Percentiles rank a stretch among this genome's conserved stretches.
These are phyloP conservation scores for Neurospora tetrasperma DNA, from an alignment of 495 filamentous ascomycete species.

Conservation along the genomic window DNA sequence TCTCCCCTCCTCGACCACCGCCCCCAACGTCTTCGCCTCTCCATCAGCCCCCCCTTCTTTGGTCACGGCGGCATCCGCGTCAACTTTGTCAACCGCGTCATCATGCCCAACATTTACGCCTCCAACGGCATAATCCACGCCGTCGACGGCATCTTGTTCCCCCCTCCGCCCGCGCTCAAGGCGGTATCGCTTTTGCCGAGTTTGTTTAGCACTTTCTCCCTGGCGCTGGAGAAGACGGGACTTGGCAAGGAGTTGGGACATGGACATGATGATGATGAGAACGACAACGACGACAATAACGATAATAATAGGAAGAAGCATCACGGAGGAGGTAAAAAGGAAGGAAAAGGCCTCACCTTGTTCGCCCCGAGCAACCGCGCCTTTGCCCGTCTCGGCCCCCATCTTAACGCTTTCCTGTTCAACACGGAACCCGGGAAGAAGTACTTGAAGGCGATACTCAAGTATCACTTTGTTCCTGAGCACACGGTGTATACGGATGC, in stretches of 20 bases:
- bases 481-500: slow-evolving; percentile 77
- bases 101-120: slow-evolving; percentile 50
- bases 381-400: slow-evolving; percentile 58
- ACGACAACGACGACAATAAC: background rate
- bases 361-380: slow-evolving; percentile 72
- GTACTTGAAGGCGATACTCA: slow-evolving; percentile 61
- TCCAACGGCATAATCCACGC: slow-evolving; percentile 77
- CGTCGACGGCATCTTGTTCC: slow-evolving; percentile 59
- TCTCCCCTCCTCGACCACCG: slow-evolving; percentile 41
- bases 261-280: background rate
- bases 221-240: slow-evolving; percentile 61
- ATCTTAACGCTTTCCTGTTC: slow-evolving; percentile 70
- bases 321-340: background rate
- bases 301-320: background rate
- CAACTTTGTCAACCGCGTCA: slow-evolving; percentile 62
- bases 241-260: slow-evolving; percentile 28
- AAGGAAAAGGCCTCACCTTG: slow-evolving; percentile 43
- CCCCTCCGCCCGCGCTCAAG: slow-evolving; percentile 50
- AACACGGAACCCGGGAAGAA: slow-evolving; percentile 49
- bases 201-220: slow-evolving; percentile 65
- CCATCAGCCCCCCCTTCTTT: slow-evolving; percentile 35
- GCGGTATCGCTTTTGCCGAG: slow-evolving; percentile 58
- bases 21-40: slow-evolving; percentile 58
- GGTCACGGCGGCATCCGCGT: slow-evolving; percentile 42
- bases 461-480: slow-evolving; percentile 68